Evolutionary conservation across 2,329 filamentous ascomycete genomes (phyloP).

Genomic region (Furcasterigmium sp.): DNA sequence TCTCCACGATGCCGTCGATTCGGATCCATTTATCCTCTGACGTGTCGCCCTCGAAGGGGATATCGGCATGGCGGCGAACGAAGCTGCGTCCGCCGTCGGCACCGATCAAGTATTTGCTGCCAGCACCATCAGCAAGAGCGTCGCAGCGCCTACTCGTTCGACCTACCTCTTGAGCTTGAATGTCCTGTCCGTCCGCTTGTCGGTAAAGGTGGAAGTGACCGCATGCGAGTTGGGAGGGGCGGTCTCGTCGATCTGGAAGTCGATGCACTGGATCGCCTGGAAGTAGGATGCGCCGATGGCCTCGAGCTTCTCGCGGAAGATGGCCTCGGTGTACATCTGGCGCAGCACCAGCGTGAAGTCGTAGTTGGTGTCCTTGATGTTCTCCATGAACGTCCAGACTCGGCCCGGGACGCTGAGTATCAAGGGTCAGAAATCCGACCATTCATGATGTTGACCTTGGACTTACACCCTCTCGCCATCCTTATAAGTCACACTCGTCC

Average conservation of each 20-base stretch:
- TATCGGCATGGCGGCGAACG: conserved; percentile 37
- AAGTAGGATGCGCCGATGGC: conserved; percentile 28
- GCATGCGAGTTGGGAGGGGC: too few relatives aligned
- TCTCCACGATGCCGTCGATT: conserved; percentile 43
- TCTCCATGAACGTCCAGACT: conserved; percentile 48
- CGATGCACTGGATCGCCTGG: conserved; percentile 27
- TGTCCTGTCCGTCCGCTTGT: too few relatives aligned
- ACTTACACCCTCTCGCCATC: conserved; percentile 33
- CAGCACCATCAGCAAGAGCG: too few relatives aligned
- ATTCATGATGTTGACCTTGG: conserved; percentile 2
- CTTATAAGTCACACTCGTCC: conserved; percentile 43
- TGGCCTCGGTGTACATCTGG: conserved; percentile 31
- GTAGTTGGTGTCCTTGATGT: conserved; percentile 45
- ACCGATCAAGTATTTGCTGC: conserved; percentile 41
- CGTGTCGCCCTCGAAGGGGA: conserved; percentile 43
- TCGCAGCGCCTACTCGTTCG: too few relatives aligned
- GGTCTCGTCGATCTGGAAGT: conserved; percentile 16
- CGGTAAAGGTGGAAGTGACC: too few relatives aligned
- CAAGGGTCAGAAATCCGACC: too few relatives aligned
- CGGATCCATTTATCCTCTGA: conserved; percentile 49
- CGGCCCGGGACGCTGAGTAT: conserved; percentile 27
- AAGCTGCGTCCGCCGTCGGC: conserved; percentile 45
- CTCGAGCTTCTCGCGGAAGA: conserved; percentile 36
- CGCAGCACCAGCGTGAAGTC: conserved; percentile 48
- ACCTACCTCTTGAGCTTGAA: too few relatives aligned